These are phyloP conservation scores for Aspergillus transmontanensis DNA, from an alignment of 2,329 filamentous ascomycete genomes.

Conservation along the genomic window DNA sequence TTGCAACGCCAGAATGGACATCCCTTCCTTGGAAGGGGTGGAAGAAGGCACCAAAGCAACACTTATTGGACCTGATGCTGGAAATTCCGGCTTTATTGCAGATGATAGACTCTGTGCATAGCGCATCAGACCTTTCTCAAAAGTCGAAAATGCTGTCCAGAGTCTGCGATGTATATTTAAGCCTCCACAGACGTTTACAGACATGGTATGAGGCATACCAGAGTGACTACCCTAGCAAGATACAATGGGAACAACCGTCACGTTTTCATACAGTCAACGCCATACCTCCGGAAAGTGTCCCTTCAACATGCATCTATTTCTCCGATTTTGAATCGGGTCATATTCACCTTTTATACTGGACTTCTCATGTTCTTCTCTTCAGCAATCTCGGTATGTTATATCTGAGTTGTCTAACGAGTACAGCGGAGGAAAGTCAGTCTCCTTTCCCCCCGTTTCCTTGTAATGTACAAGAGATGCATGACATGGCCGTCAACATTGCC, in stretches of 20 bases:
- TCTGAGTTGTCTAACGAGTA: background rate
- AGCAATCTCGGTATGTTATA: background rate
- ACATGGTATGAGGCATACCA: background rate
- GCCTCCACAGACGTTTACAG: background rate
- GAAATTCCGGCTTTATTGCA: background rate
- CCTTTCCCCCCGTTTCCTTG: background rate
- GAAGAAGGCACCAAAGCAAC: background rate
- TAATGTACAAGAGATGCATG: background rate
- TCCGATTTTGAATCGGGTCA: background rate
- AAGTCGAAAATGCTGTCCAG: background rate
- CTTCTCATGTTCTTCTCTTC: background rate
- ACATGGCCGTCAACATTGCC: background rate
- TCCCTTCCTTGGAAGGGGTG: background rate
- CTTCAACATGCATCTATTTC: background rate
- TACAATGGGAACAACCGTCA: background rate
- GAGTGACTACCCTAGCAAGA: background rate
- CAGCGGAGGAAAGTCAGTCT: background rate
- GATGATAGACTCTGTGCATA: background rate
- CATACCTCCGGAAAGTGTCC: background rate
- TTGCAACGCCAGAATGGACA: background rate
- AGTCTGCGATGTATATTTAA: background rate
- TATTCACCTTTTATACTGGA: background rate
- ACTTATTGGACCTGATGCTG: background rate
- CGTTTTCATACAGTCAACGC: background rate
- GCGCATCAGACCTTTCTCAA: background rate